Percentiles rank a stretch among this genome's conserved stretches.
phyloP scores from a whole-genome alignment of 805 yeast species.

The Metschnikowia vanudenii region DNA sequence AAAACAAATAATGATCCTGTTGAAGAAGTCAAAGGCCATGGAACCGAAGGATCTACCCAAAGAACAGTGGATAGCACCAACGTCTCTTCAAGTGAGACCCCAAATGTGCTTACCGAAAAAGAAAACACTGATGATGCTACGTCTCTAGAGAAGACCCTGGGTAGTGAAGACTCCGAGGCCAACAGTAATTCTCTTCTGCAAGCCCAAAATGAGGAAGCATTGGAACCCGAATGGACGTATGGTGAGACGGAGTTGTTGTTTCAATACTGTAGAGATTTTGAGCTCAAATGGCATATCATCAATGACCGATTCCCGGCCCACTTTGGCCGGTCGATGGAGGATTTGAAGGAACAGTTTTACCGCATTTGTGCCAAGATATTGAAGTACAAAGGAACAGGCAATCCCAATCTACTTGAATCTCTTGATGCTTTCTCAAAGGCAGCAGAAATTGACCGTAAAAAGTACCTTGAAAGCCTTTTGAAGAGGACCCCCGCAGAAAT shows the following conservation, averaged over 20 bases:
- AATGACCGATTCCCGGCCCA: slow-evolving; percentile 53
- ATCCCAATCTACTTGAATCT: slow-evolving; percentile 53
- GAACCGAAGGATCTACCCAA: no score
- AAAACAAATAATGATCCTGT: not conserved
- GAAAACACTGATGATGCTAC: no score
- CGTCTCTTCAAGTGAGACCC: no score
- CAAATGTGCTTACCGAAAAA: no score
- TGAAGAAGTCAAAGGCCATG: no score
- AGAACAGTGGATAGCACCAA: no score
- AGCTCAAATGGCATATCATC: slow-evolving; percentile 66
- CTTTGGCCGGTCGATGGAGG: slow-evolving; percentile 58
- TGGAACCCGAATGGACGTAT: slow-evolving; percentile 57
- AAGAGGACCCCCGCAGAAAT: slow-evolving; percentile 92
- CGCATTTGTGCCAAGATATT: slow-evolving; percentile 52
- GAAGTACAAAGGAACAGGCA: slow-evolving; percentile 41
- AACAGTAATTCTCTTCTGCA: no score
- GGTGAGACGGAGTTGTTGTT: slow-evolving; percentile 81
- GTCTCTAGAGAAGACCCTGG: no score
- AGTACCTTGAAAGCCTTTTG: slow-evolving; percentile 71
- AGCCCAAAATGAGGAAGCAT: slow-evolving; percentile 22
- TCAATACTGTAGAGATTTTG: slow-evolving; percentile 59
- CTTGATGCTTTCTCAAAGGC: slow-evolving; percentile 63
- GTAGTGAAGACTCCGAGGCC: no score
- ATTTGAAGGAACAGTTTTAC: slow-evolving; percentile 80
- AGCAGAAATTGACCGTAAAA: slow-evolving; percentile 76